phyloP scores from a whole-genome alignment of 2,329 filamentous ascomycete species.

The Pseudogymnoascus sp. region DNA sequence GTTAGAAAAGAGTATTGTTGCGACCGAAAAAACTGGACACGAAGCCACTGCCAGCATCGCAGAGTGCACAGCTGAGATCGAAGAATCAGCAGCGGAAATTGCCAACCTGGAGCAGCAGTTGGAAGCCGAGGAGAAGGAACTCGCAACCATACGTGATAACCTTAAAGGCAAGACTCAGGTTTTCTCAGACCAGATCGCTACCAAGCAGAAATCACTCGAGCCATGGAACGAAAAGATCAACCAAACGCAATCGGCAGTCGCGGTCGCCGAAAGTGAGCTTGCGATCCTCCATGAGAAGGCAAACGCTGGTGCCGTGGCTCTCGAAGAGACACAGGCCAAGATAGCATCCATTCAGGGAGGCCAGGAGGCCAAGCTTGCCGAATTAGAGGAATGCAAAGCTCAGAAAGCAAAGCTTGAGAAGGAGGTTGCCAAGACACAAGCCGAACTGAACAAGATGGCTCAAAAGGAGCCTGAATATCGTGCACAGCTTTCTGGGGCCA shows the following conservation, averaged over 20 bases:
- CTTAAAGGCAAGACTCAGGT: constrained; percentile 94
- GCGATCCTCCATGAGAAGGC: constrained; percentile 85
- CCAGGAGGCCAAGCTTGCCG: constrained; percentile 61
- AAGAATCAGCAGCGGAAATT: constrained; percentile 68
- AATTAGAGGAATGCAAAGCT: constrained; percentile 68
- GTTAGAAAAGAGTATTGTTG: constrained; percentile 77
- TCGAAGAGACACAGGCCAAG: constrained; percentile 77
- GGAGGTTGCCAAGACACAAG: constrained; percentile 64
- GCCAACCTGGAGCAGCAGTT: constrained; percentile 68
- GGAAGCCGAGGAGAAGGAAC: constrained; percentile 71
- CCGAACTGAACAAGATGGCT: constrained; percentile 64
- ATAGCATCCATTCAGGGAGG: constrained; percentile 64
- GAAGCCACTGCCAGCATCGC: constrained; percentile 74
- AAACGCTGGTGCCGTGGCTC: constrained; percentile 75
- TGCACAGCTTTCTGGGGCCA: constrained; percentile 75
- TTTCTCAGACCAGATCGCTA: constrained; percentile 85
- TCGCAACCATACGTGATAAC: constrained; percentile 73
- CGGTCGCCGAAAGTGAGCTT: constrained; percentile 89
- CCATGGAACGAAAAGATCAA: constrained; percentile 97
- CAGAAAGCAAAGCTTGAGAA: constrained; percentile 67
- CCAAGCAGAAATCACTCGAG: constrained; percentile 88
- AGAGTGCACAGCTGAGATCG: constrained; percentile 71
- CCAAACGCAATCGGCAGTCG: constrained; percentile 87
- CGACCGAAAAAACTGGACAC: constrained; percentile 64
- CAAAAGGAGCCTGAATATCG: constrained; percentile 76